phyloP scores from a whole-genome alignment of 805 yeast genomes.

The Hanseniaspora guilliermondii region DNA sequence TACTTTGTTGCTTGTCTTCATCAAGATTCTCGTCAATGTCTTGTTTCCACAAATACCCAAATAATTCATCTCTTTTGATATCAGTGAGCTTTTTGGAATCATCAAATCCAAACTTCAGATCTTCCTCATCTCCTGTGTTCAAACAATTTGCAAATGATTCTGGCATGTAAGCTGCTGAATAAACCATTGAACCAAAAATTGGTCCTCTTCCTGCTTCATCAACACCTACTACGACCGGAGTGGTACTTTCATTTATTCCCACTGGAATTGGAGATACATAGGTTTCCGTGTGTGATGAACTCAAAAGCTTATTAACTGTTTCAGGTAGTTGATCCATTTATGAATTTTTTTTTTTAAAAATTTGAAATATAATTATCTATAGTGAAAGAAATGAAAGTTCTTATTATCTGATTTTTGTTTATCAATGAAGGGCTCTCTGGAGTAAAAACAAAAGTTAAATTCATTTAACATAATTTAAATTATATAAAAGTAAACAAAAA shows the following conservation, averaged over 20 bases:
- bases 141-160: not conserved
- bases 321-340: conserved; percentile 21
- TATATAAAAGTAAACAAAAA: not conserved
- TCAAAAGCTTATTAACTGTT: conserved; percentile 21
- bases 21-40: conserved; percentile 30
- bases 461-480: no score
- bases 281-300: conserved; percentile 32
- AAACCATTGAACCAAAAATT: conserved; percentile 95
- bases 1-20: conserved; percentile 27
- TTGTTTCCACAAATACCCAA: conserved; percentile 42
- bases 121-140: conserved; percentile 34
- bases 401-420: not conserved
- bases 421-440: no score
- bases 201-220: conserved; percentile 99
- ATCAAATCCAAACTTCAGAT: conserved; percentile 66
- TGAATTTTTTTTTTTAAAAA: not conserved
- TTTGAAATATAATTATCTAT: not conserved
- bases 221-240: conserved; percentile 58
- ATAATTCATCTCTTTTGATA: conserved; percentile 48
- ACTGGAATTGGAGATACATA: conserved; percentile 41
- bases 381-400: not conserved
- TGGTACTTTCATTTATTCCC: conserved; percentile 24
- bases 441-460: no score
- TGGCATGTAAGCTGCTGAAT: conserved; percentile 68
- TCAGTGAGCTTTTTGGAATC: conserved; percentile 85